Conservation (phyloP, 495 filamentous ascomycete species). For the Aspergillus nidulans region DNA sequence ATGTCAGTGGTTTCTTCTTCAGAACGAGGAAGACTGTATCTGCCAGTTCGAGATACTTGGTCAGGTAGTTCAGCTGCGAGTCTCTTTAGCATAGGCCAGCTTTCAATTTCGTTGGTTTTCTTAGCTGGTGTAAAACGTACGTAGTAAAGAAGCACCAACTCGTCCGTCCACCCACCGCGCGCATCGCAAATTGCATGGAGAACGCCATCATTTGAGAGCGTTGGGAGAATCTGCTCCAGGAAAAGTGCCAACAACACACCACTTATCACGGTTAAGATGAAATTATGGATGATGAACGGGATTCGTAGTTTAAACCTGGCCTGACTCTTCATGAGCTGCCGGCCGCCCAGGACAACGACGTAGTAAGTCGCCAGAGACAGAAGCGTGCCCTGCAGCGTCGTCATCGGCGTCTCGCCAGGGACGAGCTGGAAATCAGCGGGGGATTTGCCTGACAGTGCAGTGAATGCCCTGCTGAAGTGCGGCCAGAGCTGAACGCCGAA, state of each 20-base stretch:
- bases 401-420: slow-evolving; percentile 54
- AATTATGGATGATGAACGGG: slow-evolving; percentile 68
- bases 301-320: slow-evolving; percentile 55
- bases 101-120: too few relatives aligned
- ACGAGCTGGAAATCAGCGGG: slow-evolving; percentile 57
- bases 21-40: slow-evolving; percentile 69
- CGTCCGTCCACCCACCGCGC: slow-evolving; percentile 61
- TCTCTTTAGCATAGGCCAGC: too few relatives aligned
- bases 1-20: slow-evolving; percentile 72
- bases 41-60: slow-evolving; percentile 65
- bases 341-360: slow-evolving; percentile 59
- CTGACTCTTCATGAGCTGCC: slow-evolving; percentile 61
- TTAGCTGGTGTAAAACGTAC: too few relatives aligned
- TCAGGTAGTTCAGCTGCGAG: slow-evolving; percentile 63
- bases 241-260: slow-evolving; percentile 57
- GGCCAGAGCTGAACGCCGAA: slow-evolving; percentile 94
- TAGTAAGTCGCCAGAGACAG: slow-evolving; percentile 60
- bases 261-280: slow-evolving; percentile 59
- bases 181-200: slow-evolving; percentile 63
- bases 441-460: slow-evolving; percentile 61
- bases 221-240: slow-evolving; percentile 61
- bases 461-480: slow-evolving; percentile 82
- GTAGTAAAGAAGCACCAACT: slow-evolving; percentile 64
- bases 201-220: slow-evolving; percentile 51
- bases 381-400: slow-evolving; percentile 53